Evolutionary conservation across 495 filamentous ascomycete genomes (phyloP).

Genomic region (Neurospora sp.): DNA sequence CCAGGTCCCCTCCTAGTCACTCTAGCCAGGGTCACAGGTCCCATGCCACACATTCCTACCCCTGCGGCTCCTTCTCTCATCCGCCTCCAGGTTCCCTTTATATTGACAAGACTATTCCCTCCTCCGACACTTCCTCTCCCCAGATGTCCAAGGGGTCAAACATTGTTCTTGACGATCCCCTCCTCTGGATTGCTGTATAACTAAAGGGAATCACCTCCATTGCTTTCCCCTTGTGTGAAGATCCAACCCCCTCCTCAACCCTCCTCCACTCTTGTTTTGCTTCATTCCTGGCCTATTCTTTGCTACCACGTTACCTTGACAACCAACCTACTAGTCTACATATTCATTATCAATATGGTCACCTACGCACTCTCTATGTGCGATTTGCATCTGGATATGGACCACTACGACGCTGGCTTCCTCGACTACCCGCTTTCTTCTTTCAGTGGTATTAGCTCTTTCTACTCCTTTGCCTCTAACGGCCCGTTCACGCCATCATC

Average conservation of each 20-base stretch:
- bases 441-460: slow-evolving; percentile 24
- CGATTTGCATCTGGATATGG: slow-evolving; percentile 16
- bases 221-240: slow-evolving; percentile 7
- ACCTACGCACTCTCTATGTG: slow-evolving; percentile 3
- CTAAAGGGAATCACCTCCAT: slow-evolving; percentile 11
- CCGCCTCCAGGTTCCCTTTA: slow-evolving; percentile 10
- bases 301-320: not conserved
- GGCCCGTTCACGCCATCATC: slow-evolving; percentile 32
- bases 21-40: not conserved
- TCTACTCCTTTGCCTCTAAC: slow-evolving; percentile 24
- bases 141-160: slow-evolving; percentile 10
- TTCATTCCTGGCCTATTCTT: not conserved
- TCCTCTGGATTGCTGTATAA: slow-evolving; percentile 12
- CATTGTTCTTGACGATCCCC: slow-evolving; percentile 6
- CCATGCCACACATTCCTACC: slow-evolving; percentile 12
- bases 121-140: slow-evolving; percentile 9
- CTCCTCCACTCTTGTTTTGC: not conserved
- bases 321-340: not conserved
- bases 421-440: slow-evolving; percentile 14
- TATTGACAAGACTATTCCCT: slow-evolving; percentile 16
- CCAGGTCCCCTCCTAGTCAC: slow-evolving; percentile 5
- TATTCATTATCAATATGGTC: slow-evolving; percentile 11
- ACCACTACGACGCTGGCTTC: slow-evolving; percentile 15
- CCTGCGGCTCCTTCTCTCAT: slow-evolving; percentile 7
- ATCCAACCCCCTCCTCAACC: slow-evolving; percentile 4